Base-by-base conservation (phyloP, 306 rosid genomes). In the Trifolium fragiferum region DNA sequence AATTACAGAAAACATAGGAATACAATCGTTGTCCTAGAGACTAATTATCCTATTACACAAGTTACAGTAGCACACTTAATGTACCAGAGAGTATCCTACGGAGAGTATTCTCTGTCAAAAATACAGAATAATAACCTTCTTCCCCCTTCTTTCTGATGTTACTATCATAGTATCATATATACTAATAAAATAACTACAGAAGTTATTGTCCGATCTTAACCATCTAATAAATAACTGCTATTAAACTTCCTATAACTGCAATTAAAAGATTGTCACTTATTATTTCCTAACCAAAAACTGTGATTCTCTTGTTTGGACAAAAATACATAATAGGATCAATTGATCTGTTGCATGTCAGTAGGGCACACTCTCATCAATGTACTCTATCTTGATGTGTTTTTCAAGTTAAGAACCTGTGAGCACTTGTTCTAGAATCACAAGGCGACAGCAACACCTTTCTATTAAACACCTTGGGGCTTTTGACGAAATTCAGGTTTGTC, bases 341-440 rank as follows among this genome's bases (percentile, higher is more conserved):
- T 59, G 71, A 66, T 66, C 8, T 12, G 38, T 38, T 23, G 32
- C 75, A 57, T 49, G 44, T 60, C 40, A 5, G 20, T 44, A 46
- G 68, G 55, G 38, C 41, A 25, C 71, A 49, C 32, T 40, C 55
- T 54, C 50, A 23, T 54, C 68, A 65, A 32, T 38, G 4, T 32
- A 65, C 57, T 57, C 35, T 66, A 66, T 44, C 40, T 18, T 33
- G 54, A 43, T 57, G 73, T 44, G 69, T 43, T 43, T 66, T 38
- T 59, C 35, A 15, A 38, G 66, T 61, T 70, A 27, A 68, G 43
- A 68, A 61, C 23, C 71, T 32, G 60, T 11, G 14, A 68, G 32
- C 54, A 38, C 51, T 21, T 32, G 47, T 68, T 47, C 51, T 54
- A 16, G 19, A 43, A 61, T 11, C 25, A 20, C 20, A 64, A 40